Base-by-base conservation (phyloP, 1,284 basidiomycete genomes). In the Sporisorium iseilematis-ciliati region DNA sequence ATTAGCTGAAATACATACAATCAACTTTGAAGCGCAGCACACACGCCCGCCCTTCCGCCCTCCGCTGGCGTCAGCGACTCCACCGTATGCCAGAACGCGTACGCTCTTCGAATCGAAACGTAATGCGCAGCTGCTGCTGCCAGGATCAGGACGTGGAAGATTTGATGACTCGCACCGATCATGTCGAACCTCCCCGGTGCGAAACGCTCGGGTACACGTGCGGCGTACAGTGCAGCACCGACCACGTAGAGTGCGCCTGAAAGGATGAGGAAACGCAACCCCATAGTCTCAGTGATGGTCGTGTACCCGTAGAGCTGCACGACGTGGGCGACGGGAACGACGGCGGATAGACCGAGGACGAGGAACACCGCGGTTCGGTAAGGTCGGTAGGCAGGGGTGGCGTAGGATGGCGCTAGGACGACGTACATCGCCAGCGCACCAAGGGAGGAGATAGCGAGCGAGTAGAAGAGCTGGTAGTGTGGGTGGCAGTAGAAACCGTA, bases 311-410 rank as follows among this genome's bases (percentile, higher is more conserved):
- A 90, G 16, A 88, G 86, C 45, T 41, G 25, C 0, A 75, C 88
- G 55, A 91, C 80, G 82, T 97, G 93, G 12, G 87, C 86, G 18
- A 93, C 88, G 26, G 94, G 94, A 6, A 93, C 40, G 41, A 92
- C 85, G 10, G 90, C 91, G 70, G 89, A 91, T 29, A 93, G 86
- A 16, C 94, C 94, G 16, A 96, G 89, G 11, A 88, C 89, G 73
- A 94, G 89, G 86, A 96, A 97, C 8, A 93, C 90, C 23, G 87
- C 85, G 4, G 93, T 95, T 23, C 95, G 90, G 61, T 92, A 89
- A 76, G 91, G 90, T 23, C 93, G 89, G 84, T 93, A 92, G 0
- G 89, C 88, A 1, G 92, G 90, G 71, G 91, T 92, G 16, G 90
- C 88, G 85, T 94, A 94, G 80, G 91, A 89, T 0, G 93, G 92